phyloP scores from a whole-genome alignment of 768 basidiomycete species.

The Boletellus emodensis region DNA sequence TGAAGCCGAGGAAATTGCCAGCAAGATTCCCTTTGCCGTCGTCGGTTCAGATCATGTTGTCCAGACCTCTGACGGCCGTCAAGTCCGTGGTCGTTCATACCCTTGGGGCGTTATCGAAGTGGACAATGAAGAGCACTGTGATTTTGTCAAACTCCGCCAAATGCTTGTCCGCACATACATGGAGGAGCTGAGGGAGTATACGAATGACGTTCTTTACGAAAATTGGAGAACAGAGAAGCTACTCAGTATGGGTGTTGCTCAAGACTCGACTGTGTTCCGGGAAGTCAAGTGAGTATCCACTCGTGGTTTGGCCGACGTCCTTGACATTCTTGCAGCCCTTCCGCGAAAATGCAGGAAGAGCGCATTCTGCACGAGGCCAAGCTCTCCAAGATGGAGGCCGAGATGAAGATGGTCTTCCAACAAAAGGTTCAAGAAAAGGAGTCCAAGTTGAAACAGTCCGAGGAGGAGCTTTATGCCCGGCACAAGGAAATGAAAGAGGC shows the following conservation, averaged over 20 bases:
- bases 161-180: conserved; percentile 99
- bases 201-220: conserved; percentile 94
- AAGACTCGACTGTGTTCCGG: conserved; percentile 97
- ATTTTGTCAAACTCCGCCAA: conserved; percentile 98
- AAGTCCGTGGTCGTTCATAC: conserved; percentile 92
- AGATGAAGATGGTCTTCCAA: conserved; percentile 99
- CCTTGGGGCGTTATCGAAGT: conserved; percentile 99
- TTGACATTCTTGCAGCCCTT: conserved; percentile 59
- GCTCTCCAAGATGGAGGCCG: conserved; percentile 98
- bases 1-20: conserved; percentile 95
- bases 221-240: conserved; percentile 98
- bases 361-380: conserved; percentile 95
- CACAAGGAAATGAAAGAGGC: conserved; percentile 99
- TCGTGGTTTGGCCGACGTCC: not conserved
- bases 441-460: conserved; percentile 96
- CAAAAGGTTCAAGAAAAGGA: conserved; percentile 99
- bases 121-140: conserved; percentile 98
- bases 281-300: conserved; percentile 84
- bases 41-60: conserved; percentile 91
- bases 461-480: conserved; percentile 97
- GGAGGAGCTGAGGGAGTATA: conserved; percentile 98
- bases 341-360: conserved; percentile 94
- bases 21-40: conserved; percentile 98
- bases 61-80: conserved; percentile 78
- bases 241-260: conserved; percentile 94